Percentiles rank a stretch among this genome's conserved stretches.
phyloP scores from a whole-genome alignment of 371 early-diverging fungal species.

The Mortierella sp. region DNA sequence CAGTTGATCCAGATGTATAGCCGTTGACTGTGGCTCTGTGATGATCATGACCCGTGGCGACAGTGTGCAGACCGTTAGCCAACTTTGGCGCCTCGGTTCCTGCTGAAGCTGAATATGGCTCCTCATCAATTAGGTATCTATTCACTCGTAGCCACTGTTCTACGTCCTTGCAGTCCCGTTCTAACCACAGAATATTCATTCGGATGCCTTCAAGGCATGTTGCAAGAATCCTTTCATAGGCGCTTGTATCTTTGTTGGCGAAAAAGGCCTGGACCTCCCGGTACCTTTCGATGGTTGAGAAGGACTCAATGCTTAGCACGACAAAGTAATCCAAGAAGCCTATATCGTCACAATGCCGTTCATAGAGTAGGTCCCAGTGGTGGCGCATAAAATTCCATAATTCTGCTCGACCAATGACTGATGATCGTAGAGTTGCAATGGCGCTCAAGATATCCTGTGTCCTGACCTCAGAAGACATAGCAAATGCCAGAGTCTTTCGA shows the following conservation, averaged over 20 bases:
- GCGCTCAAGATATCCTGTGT: slow-evolving; percentile 78
- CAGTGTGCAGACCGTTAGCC: too few species aligned
- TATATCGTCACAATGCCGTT: slow-evolving; percentile 77
- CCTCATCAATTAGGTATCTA: slow-evolving; percentile 35
- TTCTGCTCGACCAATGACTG: slow-evolving; percentile 37
- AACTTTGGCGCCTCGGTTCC: too few species aligned
- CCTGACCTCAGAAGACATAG: slow-evolving; percentile 77
- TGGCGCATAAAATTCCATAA: slow-evolving; percentile 49
- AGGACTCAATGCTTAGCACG: slow-evolving; percentile 74
- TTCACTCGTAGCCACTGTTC: slow-evolving; percentile 69
- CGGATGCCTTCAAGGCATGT: slow-evolving; percentile 90
- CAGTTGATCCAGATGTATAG: too few species aligned
- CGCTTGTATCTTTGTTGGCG: slow-evolving; percentile 77
- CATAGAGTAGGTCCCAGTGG: slow-evolving; percentile 44
- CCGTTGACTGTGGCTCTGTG: too few species aligned
- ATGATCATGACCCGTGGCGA: too few species aligned
- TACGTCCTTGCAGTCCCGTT: slow-evolving; percentile 78
- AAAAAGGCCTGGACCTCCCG: slow-evolving; percentile 80
- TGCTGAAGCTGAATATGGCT: background rate
- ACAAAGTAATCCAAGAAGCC: slow-evolving; percentile 81
- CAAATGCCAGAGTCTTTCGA: slow-evolving; percentile 68
- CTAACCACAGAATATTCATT: slow-evolving; percentile 82
- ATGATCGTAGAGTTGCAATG: slow-evolving; percentile 37
- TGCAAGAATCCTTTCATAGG: slow-evolving; percentile 76
- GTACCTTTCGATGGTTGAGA: slow-evolving; percentile 71